Evolutionary conservation across 2,329 filamentous ascomycete species (phyloP).

Genomic region (Chaetomium sp.): DNA sequence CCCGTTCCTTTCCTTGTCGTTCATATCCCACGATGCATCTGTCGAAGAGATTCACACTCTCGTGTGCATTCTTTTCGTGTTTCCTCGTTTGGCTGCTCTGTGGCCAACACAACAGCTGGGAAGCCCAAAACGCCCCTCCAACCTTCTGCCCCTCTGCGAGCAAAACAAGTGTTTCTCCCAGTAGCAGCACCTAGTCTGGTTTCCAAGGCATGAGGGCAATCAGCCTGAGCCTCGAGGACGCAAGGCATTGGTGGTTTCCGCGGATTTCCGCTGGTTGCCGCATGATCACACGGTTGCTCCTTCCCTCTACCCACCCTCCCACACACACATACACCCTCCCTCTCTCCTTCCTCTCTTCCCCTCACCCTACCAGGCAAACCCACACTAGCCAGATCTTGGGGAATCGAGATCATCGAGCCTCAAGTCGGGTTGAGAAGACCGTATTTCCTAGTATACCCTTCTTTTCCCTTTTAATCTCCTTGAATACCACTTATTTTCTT

Average conservation of each 20-base stretch:
- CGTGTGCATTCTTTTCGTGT: background rate
- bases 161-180: background rate
- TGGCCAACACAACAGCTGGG: background rate
- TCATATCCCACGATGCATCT: background rate
- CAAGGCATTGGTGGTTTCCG: background rate
- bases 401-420: background rate
- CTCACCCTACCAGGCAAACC: constrained; percentile 1
- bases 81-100: background rate
- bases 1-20: background rate
- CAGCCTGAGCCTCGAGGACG: constrained; percentile 9
- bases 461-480: background rate
- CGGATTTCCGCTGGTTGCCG: background rate
- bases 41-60: background rate
- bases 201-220: background rate
- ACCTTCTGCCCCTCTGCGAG: background rate
- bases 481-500: background rate
- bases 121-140: too few relatives aligned
- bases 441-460: background rate
- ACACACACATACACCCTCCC: background rate
- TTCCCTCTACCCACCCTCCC: constrained; percentile 1
- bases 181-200: too few relatives aligned
- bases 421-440: background rate
- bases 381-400: background rate
- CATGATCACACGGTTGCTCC: constrained; percentile 2
- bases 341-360: background rate